Percentiles rank a stretch among this genome's conserved stretches.
Conservation (phyloP, 306 rosid species). For the Pueraria montana region DNA sequence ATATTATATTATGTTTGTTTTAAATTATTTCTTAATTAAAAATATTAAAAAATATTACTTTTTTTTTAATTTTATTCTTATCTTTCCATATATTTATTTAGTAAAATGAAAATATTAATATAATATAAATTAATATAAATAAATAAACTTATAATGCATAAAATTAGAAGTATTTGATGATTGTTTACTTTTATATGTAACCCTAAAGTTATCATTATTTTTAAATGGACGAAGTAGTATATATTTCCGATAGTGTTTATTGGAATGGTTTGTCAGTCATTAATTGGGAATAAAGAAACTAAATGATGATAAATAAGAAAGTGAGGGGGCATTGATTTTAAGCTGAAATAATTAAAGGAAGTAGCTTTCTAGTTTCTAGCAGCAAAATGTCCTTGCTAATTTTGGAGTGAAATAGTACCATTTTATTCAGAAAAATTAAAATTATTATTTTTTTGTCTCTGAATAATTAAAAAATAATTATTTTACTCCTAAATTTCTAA, state of each 20-base stretch:
- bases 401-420: background rate
- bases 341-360: constrained; percentile 1
- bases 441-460: background rate
- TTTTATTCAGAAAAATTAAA: background rate
- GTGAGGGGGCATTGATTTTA: constrained; percentile 27
- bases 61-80: background rate
- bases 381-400: background rate
- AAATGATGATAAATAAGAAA: constrained; percentile 45
- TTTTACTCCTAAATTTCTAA: background rate
- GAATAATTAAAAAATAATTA: background rate
- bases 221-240: background rate
- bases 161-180: background rate
- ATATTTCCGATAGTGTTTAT: background rate
- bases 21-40: background rate
- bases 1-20: background rate
- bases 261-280: constrained; percentile 36
- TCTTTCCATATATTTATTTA: background rate
- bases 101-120: background rate
- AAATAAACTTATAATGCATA: background rate
- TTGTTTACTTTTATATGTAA: background rate
- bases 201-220: background rate
- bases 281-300: background rate
- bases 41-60: background rate
- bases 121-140: background rate
- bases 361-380: background rate